Conservation (phyloP, 768 basidiomycete genomes). For the Trametes villosa region DNA sequence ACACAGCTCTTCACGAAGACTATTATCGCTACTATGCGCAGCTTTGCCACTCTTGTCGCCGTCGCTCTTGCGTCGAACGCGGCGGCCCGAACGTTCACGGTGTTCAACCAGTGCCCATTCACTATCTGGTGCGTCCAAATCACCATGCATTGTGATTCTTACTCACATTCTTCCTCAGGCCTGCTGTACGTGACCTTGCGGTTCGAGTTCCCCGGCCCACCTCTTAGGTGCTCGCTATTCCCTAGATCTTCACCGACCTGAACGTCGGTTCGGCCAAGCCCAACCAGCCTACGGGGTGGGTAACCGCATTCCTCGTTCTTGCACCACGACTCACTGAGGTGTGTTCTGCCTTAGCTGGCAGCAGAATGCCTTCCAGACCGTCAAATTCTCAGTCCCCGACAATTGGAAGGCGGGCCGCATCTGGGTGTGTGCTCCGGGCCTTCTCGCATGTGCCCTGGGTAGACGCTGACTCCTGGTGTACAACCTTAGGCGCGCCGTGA, state of each 20-base stretch:
- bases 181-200: slow-evolving; percentile 30
- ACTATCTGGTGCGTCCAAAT: slow-evolving; percentile 42
- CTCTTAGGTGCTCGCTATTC: not conserved
- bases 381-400: slow-evolving; percentile 42
- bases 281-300: slow-evolving; percentile 36
- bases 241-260: slow-evolving; percentile 36
- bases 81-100: slow-evolving; percentile 38
- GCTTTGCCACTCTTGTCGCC: not conserved
- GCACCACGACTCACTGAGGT: no score
- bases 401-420: slow-evolving; percentile 45
- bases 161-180: slow-evolving; percentile 24
- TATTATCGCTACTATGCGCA: slow-evolving; percentile 16
- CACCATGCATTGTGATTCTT: not conserved
- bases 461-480: no score
- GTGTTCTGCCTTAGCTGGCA: slow-evolving; percentile 29
- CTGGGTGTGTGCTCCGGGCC: slow-evolving; percentile 32
- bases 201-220: not conserved
- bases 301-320: no score
- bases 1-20: not conserved
- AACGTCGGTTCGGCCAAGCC: slow-evolving; percentile 35
- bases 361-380: slow-evolving; percentile 26
- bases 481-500: slow-evolving; percentile 44
- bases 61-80: slow-evolving; percentile 9
- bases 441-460: no score
- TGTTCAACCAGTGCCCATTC: slow-evolving; percentile 46